These are phyloP conservation scores for Skeletonema tropicum DNA, from an alignment of 108 stramenopile genomes.

Conservation along the genomic window DNA sequence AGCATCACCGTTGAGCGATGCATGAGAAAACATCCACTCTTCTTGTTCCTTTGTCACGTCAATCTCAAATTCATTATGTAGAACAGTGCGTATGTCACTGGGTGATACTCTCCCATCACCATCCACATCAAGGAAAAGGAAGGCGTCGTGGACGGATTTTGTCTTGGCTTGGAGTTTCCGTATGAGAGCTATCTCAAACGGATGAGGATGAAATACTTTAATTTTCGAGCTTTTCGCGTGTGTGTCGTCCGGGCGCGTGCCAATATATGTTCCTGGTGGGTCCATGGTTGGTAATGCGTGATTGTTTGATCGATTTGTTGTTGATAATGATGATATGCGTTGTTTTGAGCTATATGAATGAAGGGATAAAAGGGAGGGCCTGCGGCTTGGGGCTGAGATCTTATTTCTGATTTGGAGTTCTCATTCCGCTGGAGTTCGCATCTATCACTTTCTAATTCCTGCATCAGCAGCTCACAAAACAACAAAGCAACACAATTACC, in stretches of 20 bases:
- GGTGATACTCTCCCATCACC: slow-evolving; percentile 38
- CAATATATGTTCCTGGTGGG: slow-evolving; percentile 21
- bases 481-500: background rate
- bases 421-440: background rate
- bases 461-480: background rate
- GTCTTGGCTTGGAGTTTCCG: slow-evolving; percentile 34
- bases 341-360: background rate
- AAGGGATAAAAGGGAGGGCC: no score
- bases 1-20: background rate
- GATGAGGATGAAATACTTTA: slow-evolving; percentile 22
- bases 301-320: no score
- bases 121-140: slow-evolving; percentile 45
- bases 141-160: slow-evolving; percentile 31
- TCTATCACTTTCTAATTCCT: no score
- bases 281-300: slow-evolving; percentile 1
- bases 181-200: slow-evolving; percentile 46
- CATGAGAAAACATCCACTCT: slow-evolving; percentile 9
- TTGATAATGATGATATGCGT: background rate
- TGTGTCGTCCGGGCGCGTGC: no score
- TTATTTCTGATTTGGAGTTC: no score
- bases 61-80: slow-evolving; percentile 44
- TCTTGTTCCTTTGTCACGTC: slow-evolving; percentile 42
- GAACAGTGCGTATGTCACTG: slow-evolving; percentile 30
- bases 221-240: no score
- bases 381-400: no score